Evolutionary conservation across 1,284 basidiomycete species (phyloP), one percentile per base, ranked within the genome.

Genomic region (Kalmanozyma brasiliensis): DNA sequence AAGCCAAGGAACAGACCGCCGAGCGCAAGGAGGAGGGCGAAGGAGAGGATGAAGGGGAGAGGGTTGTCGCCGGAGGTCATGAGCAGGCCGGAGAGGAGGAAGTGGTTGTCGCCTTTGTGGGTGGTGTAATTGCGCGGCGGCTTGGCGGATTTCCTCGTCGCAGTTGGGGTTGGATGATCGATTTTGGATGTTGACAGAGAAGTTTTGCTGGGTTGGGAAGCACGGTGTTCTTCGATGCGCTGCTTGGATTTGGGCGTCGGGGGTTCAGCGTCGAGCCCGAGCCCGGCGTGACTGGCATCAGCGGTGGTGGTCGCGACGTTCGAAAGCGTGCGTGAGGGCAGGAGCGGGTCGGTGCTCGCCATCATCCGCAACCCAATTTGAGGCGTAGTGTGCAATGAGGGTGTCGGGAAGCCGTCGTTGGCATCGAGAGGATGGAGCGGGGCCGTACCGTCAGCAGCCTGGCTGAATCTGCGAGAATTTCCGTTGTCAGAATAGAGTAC

Each of bases 1-100:
- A 77, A 82, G 37, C 64, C 77, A 33, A 71, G 59, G 52, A 77
- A 82, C 4, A 81, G 61, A 0, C 68, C 74, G 8, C 75, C 76
- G 32, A 76, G 65, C 4, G 47, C 70, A 1, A 80, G 44, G 20
- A 79, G 45, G 0, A 79, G 34, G 3, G 52, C 30, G 19, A 73
- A 51, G 35, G 66, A 65, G 17, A 59, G 49, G 29, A 80, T 19
- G 24, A 81, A 77, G 11, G 74, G 58, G 10, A 74, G 49, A 1
- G 77, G 77, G 34, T 76, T 76, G 60, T 74, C 71, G 55, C 53
- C 49, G 1, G 76, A 73, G 3, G 74, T 79, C 63, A 79, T 73
- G 38, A 74, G 60, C 2, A 68, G 58, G 26, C 77, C 77, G 20
- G 46, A 36, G 29, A 76, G 51, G n/a, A 78, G 53, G 53, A 79